These are phyloP conservation scores for Globisporangium takayamanum DNA, from an alignment of 352 stramenopile species.

Conservation along the genomic window DNA sequence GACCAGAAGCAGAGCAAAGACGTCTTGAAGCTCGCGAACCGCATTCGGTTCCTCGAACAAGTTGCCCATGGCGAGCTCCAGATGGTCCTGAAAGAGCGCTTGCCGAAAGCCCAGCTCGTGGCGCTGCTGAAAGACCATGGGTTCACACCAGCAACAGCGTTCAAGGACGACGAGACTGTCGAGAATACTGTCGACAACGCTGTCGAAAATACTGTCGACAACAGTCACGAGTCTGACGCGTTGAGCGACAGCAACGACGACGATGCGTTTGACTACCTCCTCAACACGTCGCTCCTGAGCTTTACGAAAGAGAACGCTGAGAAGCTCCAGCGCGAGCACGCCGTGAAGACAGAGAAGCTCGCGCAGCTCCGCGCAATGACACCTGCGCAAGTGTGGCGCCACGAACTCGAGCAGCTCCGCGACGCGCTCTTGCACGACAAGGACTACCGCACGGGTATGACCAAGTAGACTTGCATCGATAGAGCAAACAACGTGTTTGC, in stretches of 20 bases:
- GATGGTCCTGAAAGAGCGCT: slow-evolving; percentile 76
- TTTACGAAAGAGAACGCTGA: slow-evolving; percentile 95
- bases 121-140: slow-evolving; percentile 36
- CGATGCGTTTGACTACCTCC: slow-evolving; percentile 94
- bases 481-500: slow-evolving; percentile 1
- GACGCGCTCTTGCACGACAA: slow-evolving; percentile 56
- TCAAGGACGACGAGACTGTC: slow-evolving; percentile 18
- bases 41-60: slow-evolving; percentile 96
- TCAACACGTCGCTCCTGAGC: slow-evolving; percentile 97
- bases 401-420: slow-evolving; percentile 52
- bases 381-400: slow-evolving; percentile 85
- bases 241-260: slow-evolving; percentile 23
- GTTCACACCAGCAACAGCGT: slow-evolving; percentile 45
- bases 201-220: slow-evolving; percentile 5
- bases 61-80: slow-evolving; percentile 92
- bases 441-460: slow-evolving; percentile 34
- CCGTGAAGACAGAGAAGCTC: slow-evolving; percentile 86
- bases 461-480: slow-evolving; percentile 17
- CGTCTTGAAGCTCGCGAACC: slow-evolving; percentile 90
- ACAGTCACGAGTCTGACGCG: slow-evolving; percentile 20
- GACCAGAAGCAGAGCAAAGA: slow-evolving; percentile 81
- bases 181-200: slow-evolving; percentile 21
- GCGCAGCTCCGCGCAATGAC: slow-evolving; percentile 79
- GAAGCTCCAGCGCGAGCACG: slow-evolving; percentile 88
- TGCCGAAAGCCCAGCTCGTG: slow-evolving; percentile 56